Evolutionary conservation across 768 basidiomycete genomes (phyloP).

Genomic region (Tricholoma terreum): DNA sequence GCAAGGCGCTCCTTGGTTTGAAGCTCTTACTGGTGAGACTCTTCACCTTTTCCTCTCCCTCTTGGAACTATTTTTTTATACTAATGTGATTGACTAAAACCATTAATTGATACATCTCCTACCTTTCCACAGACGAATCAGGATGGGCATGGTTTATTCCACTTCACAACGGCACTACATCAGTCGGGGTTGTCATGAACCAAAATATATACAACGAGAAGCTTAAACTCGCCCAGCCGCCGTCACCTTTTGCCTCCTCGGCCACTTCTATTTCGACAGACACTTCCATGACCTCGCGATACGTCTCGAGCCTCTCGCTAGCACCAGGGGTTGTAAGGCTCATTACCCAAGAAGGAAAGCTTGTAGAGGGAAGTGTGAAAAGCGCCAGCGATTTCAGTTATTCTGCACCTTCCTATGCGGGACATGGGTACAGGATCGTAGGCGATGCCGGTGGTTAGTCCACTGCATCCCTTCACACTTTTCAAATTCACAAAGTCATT

Average conservation of each 20-base stretch:
- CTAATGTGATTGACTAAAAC: background rate
- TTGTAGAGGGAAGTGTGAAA: constrained; percentile 43
- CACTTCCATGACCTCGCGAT: constrained; percentile 36
- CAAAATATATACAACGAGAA: constrained; percentile 46
- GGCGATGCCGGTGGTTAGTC: constrained; percentile 63
- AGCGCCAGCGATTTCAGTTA: constrained; percentile 65
- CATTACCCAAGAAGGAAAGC: constrained; percentile 35
- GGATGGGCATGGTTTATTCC: constrained; percentile 77
- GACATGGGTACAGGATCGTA: constrained; percentile 53
- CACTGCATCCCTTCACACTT: background rate
- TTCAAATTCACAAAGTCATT: background rate
- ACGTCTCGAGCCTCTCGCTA: constrained; percentile 42
- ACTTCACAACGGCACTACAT: constrained; percentile 60
- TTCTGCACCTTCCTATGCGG: constrained; percentile 56
- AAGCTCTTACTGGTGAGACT: constrained; percentile 60
- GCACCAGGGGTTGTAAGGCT: constrained; percentile 46
- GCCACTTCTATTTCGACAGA: constrained; percentile 20
- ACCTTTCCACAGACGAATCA: constrained; percentile 46
- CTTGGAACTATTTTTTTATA: background rate
- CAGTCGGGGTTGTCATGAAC: constrained; percentile 61
- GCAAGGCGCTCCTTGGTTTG: constrained; percentile 64
- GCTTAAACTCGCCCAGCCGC: constrained; percentile 23
- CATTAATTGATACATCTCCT: background rate
- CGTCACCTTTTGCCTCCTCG: constrained; percentile 27
- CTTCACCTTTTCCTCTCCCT: background rate